Percentiles rank a stretch among this genome's conserved stretches.
phyloP scores from a whole-genome alignment of 176 grass and related monocot genomes.

The Cenchrus americanus region DNA sequence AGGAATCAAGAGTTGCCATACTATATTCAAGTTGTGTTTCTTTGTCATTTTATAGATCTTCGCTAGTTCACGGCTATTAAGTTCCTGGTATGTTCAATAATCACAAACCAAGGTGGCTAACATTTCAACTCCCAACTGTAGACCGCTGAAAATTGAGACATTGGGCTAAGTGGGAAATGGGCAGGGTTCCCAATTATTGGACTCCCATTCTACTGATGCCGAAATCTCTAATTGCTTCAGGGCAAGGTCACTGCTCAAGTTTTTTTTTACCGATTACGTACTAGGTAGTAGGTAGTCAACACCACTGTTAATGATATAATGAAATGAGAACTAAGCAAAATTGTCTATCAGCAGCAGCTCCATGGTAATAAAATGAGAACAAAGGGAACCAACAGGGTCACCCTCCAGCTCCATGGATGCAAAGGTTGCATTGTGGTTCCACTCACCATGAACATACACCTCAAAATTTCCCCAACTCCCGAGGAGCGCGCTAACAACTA shows the following conservation, averaged over 20 bases:
- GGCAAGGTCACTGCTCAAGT: background rate
- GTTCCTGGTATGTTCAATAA: background rate
- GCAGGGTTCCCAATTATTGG: background rate
- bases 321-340: background rate
- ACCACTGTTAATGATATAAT: background rate
- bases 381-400: background rate
- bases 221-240: background rate
- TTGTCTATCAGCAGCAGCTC: background rate
- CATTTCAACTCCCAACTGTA: background rate
- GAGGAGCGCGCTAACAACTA: background rate
- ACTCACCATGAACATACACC: background rate
- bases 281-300: background rate
- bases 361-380: background rate
- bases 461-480: background rate
- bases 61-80: background rate
- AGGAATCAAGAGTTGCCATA: background rate
- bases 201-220: background rate
- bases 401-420: background rate
- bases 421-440: background rate
- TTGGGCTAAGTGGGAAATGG: background rate
- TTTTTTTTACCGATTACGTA: background rate
- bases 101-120: background rate
- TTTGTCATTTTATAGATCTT: background rate
- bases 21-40: background rate
- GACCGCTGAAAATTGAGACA: background rate